Conservation (phyloP, 805 yeast species). For the Yarrowia hollandica region DNA sequence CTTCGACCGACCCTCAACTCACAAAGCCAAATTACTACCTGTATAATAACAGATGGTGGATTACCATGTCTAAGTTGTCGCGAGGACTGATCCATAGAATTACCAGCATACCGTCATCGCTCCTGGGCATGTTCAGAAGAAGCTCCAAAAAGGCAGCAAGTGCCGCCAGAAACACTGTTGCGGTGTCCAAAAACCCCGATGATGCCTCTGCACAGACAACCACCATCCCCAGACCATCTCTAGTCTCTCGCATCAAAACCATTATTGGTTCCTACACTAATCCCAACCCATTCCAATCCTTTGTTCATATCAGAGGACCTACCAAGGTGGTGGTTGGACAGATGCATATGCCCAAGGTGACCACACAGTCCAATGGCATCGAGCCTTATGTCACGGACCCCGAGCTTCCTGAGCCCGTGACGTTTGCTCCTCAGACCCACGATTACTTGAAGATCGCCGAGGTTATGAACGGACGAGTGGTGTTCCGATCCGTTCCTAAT, state of each 20-base stretch:
- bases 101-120: background rate
- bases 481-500: conserved; percentile 17
- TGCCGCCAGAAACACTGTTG: background rate
- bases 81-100: background rate
- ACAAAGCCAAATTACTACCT: conserved; percentile 14
- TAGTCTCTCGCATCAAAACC: background rate
- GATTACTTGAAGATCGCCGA: conserved; percentile 17
- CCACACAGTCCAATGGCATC: background rate
- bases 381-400: conserved; percentile 9
- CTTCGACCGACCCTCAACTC: background rate
- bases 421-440: conserved; percentile 4
- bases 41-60: conserved; percentile 26
- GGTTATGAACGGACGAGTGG: conserved; percentile 19
- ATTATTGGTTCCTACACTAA: background rate
- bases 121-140: background rate
- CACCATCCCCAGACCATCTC: background rate
- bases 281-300: conserved; percentile 9
- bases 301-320: conserved; percentile 24
- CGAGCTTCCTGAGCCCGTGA: background rate
- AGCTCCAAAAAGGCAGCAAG: background rate
- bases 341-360: conserved; percentile 9
- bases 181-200: background rate
- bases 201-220: no score
- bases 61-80: conserved; percentile 2
- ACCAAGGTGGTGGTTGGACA: conserved; percentile 17